Percentiles rank a stretch among this genome's conserved stretches.
These are phyloP conservation scores for Grigorovia jiainica DNA, from an alignment of 805 yeast species.

Conservation along the genomic window DNA sequence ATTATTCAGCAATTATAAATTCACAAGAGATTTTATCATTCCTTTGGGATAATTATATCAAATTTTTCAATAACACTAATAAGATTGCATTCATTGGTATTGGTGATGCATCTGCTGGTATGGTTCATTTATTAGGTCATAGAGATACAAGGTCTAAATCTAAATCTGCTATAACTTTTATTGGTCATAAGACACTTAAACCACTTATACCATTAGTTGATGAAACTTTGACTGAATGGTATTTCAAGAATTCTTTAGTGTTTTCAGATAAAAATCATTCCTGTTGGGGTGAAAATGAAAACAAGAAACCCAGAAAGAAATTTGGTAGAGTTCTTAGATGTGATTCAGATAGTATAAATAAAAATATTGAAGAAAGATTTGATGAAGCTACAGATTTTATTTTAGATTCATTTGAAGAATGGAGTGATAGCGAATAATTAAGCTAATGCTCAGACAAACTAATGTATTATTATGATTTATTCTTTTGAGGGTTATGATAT, in stretches of 20 bases:
- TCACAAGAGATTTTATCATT: constrained; percentile 72
- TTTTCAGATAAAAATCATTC: constrained; percentile 68
- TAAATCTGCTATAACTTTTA: constrained; percentile 59
- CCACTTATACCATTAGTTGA: constrained; percentile 81
- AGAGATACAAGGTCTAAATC: constrained; percentile 57
- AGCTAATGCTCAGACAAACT: not conserved
- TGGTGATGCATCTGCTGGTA: constrained; percentile 82
- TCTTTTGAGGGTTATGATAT: no score
- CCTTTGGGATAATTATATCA: constrained; percentile 85
- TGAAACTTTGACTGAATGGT: constrained; percentile 88
- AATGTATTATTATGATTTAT: not conserved
- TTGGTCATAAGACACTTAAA: constrained; percentile 59
- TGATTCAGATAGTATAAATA: constrained; percentile 61
- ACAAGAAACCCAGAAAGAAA: constrained; percentile 76
- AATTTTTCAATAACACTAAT: constrained; percentile 54
- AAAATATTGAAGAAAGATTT: constrained; percentile 69
- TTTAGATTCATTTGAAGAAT: constrained; percentile 66
- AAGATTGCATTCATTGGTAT: constrained; percentile 75
- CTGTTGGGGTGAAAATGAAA: constrained; percentile 61
- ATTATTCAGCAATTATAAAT: constrained; percentile 52
- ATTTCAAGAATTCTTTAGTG: constrained; percentile 71
- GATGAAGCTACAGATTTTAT: constrained; percentile 82
- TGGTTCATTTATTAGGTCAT: constrained; percentile 82
- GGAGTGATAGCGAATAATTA: constrained; percentile 34
- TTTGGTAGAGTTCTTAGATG: constrained; percentile 82